Base-by-base conservation (phyloP, 352 stramenopile genomes). In the Pythium phragmiticola region DNA sequence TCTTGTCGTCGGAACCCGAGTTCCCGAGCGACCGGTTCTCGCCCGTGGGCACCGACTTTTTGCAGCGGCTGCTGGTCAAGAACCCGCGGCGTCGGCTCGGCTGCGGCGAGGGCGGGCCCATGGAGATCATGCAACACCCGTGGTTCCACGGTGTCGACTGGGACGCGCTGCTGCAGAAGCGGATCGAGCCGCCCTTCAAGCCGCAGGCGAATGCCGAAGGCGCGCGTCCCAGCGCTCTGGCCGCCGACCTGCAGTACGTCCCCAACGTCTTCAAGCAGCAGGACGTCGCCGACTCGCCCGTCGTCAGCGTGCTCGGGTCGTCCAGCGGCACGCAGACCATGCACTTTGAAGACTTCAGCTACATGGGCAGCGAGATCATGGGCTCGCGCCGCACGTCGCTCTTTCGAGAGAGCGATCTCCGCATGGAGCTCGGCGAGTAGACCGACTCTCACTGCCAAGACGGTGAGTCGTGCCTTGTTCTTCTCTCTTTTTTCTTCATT, bases 301-400 rank as follows among this genome's bases (percentile, higher is more conserved):
- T 88, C 23, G 72, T 89, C 33, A 73, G 78, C 51, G 72, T 76
- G 14, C 66, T 88, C 19, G 79, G 80, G 30, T 88, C 78, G 21
- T 77, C 73, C 17, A 76, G 66, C n/a, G 73, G 83, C 28, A 73
- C 63, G 50, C 72, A 85, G 66, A 81, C 84, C 37, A 92, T 92
- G 84, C 84, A 93, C 66, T 94, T 94, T 46, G 86, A 94, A 34
- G 82, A 93, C 65, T 94, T 93, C 61, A 92, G 80, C 50, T 94
- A 93, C 69, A 92, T 92, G 84, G 86, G 84, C 57, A 94, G 85
- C 64, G 85, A 92, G 52, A 85, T 94, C 55, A 89, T 91, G 67
- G 85, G 85, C 33, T 92, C 83, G 28, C 78, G 85, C n/a, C 82
- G 80, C 42, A 92, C 83, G 21, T 92, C 85, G 21, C 70, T 92